These are phyloP conservation scores for Lasiosphaeria ovina DNA, from an alignment of 495 filamentous ascomycete genomes.

Conservation along the genomic window DNA sequence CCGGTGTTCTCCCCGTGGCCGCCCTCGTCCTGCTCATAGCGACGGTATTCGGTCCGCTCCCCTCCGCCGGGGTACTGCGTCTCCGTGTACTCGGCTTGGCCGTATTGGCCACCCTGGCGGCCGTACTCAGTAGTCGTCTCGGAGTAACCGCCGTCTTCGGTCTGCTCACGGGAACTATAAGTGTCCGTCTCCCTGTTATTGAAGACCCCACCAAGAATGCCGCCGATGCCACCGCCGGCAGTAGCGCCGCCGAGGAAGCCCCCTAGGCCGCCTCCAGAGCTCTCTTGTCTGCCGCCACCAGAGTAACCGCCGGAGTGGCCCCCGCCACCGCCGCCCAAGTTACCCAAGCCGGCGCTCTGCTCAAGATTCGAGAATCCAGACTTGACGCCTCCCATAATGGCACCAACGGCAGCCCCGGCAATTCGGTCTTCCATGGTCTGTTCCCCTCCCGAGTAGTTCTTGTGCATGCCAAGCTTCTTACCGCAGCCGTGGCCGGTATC, in stretches of 20 bases:
- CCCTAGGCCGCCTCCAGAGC: conserved; percentile 14
- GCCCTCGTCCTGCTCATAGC: conserved; percentile 39
- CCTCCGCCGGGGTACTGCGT: conserved; percentile 43
- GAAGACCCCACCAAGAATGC: conserved; percentile 46
- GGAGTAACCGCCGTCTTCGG: conserved; percentile 43
- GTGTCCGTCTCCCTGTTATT: conserved; percentile 41
- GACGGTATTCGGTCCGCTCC: conserved; percentile 42
- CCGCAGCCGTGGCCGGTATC: conserved; percentile 85
- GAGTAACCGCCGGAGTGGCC: conserved; percentile 7
- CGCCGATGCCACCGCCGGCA: conserved; percentile 39
- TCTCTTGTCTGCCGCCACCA: conserved; percentile 20
- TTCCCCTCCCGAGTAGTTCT: conserved; percentile 38
- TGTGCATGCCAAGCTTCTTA: conserved; percentile 47
- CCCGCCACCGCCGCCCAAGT: conserved; percentile 19
- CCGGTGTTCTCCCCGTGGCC: conserved; percentile 8
- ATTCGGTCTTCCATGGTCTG: conserved; percentile 46
- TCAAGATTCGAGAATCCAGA: conserved; percentile 39
- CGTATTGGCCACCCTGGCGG: conserved; percentile 44
- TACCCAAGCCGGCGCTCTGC: conserved; percentile 9
- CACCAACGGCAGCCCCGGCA: conserved; percentile 42
- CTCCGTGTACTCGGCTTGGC: conserved; percentile 46
- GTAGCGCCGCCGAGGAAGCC: background rate
- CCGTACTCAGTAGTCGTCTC: conserved; percentile 45
- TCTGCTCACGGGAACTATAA: conserved; percentile 35
- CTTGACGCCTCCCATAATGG: conserved; percentile 47